These are phyloP conservation scores for Tillandsia fasciculata DNA, from an alignment of 176 grass and related monocot genomes.

Conservation along the genomic window DNA sequence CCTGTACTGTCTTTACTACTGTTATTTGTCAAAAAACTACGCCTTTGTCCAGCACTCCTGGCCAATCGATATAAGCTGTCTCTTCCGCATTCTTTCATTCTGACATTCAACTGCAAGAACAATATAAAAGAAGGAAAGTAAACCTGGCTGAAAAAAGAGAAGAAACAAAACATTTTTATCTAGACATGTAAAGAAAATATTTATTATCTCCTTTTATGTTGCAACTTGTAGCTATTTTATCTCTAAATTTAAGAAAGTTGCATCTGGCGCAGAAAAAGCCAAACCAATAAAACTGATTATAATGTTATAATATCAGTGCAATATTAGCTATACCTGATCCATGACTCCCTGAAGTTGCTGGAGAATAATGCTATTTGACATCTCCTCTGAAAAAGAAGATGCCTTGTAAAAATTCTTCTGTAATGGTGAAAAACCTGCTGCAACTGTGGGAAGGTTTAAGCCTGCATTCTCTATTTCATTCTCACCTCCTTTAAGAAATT, in stretches of 20 bases:
- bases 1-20: not conserved
- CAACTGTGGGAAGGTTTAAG: conserved; percentile 9
- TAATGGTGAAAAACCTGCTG: not conserved
- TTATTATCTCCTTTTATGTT: not conserved
- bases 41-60: conserved; percentile 33
- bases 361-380: conserved; percentile 29
- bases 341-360: conserved; percentile 47
- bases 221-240: not conserved
- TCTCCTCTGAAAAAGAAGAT: conserved; percentile 8
- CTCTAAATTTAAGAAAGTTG: too few species aligned
- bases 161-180: not conserved
- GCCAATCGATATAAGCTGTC: conserved; percentile 58
- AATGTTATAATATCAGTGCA: not conserved
- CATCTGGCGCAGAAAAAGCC: too few species aligned
- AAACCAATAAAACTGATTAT: not conserved
- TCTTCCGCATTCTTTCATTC: conserved; percentile 38
- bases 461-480: not conserved
- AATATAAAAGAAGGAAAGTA: not conserved
- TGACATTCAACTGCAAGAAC: conserved; percentile 38
- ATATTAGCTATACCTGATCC: conserved; percentile 30
- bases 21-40: conserved; percentile 11
- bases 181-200: not conserved
- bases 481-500: not conserved
- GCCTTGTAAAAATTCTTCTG: conserved; percentile 1
- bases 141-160: not conserved